These are phyloP conservation scores for Zygosaccharomyces rouxii DNA, from an alignment of 805 yeast genomes.

Conservation along the genomic window DNA sequence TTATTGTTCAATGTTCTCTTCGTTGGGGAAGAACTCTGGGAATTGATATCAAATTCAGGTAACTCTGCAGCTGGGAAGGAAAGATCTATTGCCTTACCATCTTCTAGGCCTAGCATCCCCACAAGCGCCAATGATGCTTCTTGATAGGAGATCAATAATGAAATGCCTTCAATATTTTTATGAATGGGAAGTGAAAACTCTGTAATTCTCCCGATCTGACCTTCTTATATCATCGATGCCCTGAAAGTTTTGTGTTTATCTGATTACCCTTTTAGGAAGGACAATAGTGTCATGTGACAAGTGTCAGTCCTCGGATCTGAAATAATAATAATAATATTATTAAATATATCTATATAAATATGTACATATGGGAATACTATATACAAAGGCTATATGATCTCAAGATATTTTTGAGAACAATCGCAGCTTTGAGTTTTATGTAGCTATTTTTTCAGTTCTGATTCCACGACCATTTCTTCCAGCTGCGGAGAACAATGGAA, in stretches of 20 bases:
- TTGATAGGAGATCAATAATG: not conserved
- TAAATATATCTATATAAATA: not conserved
- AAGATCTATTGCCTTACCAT: constrained; percentile 4
- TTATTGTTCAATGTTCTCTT: constrained; percentile 15
- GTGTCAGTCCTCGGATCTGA: not conserved
- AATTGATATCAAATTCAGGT: constrained; percentile 9
- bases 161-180: not conserved
- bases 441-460: too few relatives aligned
- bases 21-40: constrained; percentile 14
- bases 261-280: constrained; percentile 2
- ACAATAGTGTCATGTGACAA: not conserved
- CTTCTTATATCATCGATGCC: constrained; percentile 1
- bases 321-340: not conserved
- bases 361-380: too few relatives aligned
- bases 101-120: constrained; percentile 3
- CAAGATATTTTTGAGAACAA: too few relatives aligned
- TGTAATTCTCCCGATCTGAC: not conserved
- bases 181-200: not conserved
- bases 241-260: constrained; percentile 5
- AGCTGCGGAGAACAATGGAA: too few relatives aligned
- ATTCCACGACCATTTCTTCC: too few relatives aligned
- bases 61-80: constrained; percentile 7
- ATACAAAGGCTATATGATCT: too few relatives aligned
- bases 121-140: not conserved
- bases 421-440: too few relatives aligned